Evolutionary conservation across 1,284 basidiomycete genomes (phyloP).

Genomic region (Ceratobasidium sp.): DNA sequence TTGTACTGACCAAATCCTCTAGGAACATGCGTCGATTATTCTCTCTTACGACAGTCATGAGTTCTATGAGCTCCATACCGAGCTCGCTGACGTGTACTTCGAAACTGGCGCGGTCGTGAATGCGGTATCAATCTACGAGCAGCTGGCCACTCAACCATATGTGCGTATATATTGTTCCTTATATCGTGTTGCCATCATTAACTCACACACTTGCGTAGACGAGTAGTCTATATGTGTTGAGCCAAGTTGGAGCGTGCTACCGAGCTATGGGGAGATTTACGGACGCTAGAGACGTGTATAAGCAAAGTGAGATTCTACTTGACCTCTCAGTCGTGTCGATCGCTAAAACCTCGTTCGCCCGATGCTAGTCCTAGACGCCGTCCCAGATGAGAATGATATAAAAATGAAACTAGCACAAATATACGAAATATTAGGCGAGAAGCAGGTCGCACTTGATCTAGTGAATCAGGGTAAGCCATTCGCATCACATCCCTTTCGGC

Average conservation of each 20-base stretch:
- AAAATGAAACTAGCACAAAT: slow-evolving; percentile 92
- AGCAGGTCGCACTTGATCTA: slow-evolving; percentile 84
- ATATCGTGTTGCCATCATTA: background rate
- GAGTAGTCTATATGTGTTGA: slow-evolving; percentile 74
- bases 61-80: slow-evolving; percentile 82
- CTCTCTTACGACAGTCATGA: slow-evolving; percentile 78
- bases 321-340: background rate
- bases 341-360: background rate
- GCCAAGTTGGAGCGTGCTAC: slow-evolving; percentile 80
- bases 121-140: slow-evolving; percentile 83
- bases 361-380: slow-evolving; percentile 74
- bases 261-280: slow-evolving; percentile 78
- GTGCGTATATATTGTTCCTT: slow-evolving; percentile 58
- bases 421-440: slow-evolving; percentile 85
- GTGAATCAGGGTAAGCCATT: slow-evolving; percentile 81
- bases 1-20: slow-evolving; percentile 25
- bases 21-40: slow-evolving; percentile 84
- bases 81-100: slow-evolving; percentile 88
- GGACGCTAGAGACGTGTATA: slow-evolving; percentile 85
- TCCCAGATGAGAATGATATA: slow-evolving; percentile 81
- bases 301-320: slow-evolving; percentile 71
- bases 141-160: slow-evolving; percentile 77
- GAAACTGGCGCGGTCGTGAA: slow-evolving; percentile 79
- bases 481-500: background rate
- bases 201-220: slow-evolving; percentile 58